Percentiles rank a stretch among this genome's conserved stretches.
These are phyloP conservation scores for Alternaria sp. DNA, from an alignment of 2,329 filamentous ascomycete species.

Conservation along the genomic window DNA sequence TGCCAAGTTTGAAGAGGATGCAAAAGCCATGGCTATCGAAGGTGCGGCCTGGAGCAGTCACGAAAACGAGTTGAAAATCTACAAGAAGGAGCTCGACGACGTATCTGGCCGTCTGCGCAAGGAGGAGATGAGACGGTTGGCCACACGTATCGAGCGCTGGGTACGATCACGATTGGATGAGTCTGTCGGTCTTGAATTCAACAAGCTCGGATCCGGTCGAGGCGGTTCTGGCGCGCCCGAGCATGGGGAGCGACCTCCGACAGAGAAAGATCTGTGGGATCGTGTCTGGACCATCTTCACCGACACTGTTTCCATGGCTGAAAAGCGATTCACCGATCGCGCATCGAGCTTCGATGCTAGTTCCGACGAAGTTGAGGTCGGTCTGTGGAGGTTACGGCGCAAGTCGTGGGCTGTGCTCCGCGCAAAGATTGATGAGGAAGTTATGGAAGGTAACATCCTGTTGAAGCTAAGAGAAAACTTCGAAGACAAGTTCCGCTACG, in stretches of 20 bases:
- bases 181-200: conserved; percentile 91
- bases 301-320: conserved; percentile 83
- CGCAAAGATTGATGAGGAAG: conserved; percentile 93
- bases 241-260: conserved; percentile 71
- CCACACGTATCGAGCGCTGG: conserved; percentile 91
- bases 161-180: conserved; percentile 88
- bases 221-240: conserved; percentile 84
- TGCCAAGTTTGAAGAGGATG: conserved; percentile 78
- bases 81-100: conserved; percentile 90
- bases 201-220: conserved; percentile 89
- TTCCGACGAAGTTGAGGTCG: conserved; percentile 88
- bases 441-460: conserved; percentile 96
- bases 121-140: conserved; percentile 94
- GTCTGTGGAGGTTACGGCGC: conserved; percentile 88
- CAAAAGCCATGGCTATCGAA: conserved; percentile 76
- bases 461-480: conserved; percentile 98
- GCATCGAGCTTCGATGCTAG: conserved; percentile 95
- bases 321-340: conserved; percentile 83
- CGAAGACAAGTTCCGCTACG: conserved; percentile 98
- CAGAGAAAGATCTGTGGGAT: conserved; percentile 93
- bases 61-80: conserved; percentile 78
- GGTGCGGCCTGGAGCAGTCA: conserved; percentile 90
- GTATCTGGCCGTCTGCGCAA: conserved; percentile 85
- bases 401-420: conserved; percentile 95
- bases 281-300: conserved; percentile 90